phyloP scores from a whole-genome alignment of 2,329 filamentous ascomycete genomes.

The Colletotrichum chlorophyti region DNA sequence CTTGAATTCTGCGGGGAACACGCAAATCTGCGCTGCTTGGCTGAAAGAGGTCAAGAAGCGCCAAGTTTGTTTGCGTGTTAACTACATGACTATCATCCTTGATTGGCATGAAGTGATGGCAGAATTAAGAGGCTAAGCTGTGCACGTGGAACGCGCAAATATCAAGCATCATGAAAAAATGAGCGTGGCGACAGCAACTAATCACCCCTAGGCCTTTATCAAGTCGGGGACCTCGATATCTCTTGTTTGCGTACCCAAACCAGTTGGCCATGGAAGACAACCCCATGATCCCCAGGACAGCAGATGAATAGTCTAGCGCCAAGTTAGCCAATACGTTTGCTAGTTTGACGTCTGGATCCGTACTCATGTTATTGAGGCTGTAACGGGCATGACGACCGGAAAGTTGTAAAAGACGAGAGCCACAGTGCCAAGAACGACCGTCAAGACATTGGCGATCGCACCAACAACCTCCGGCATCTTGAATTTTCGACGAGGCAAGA shows the following conservation, averaged over 20 bases:
- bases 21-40: no score
- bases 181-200: no score
- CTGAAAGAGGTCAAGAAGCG: no score
- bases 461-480: neutral
- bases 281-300: neutral
- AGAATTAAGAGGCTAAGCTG: no score
- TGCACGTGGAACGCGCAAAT: no score
- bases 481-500: neutral
- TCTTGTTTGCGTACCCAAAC: constrained; percentile 6
- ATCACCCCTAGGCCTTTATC: no score
- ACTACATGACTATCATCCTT: no score
- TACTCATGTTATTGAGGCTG: constrained; percentile 18
- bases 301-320: neutral
- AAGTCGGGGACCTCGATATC: neutral
- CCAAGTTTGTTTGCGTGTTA: no score
- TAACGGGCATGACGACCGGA: constrained; percentile 9
- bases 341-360: no score
- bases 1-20: no score
- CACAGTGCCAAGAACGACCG: neutral
- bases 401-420: constrained; percentile 14
- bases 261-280: neutral
- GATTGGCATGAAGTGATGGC: no score
- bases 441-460: neutral
- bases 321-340: neutral
- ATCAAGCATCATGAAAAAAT: no score